Conservation (phyloP, 108 stramenopile species). For the Schizochytrium sp. region DNA sequence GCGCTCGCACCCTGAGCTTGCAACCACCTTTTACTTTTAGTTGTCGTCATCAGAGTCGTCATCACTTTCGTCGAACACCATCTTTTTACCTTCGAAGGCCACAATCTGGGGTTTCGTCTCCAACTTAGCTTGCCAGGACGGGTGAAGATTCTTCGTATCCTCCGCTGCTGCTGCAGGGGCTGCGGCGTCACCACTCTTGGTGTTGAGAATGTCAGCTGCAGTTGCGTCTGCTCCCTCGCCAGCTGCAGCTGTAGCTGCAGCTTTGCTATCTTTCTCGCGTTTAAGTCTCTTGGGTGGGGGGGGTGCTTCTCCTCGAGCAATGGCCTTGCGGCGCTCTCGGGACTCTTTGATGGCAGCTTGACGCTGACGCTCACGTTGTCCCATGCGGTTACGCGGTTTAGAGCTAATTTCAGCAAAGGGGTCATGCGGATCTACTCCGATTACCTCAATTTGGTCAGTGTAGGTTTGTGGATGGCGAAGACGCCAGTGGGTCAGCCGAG, state of each 20-base stretch:
- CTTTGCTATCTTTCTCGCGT: neutral
- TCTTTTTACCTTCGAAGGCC: slow-evolving; percentile 2
- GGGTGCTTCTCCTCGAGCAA: slow-evolving; percentile 33
- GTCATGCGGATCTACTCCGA: slow-evolving; percentile 25
- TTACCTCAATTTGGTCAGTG: slow-evolving; percentile 17
- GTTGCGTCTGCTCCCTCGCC: slow-evolving; percentile 62
- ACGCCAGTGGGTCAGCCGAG: slow-evolving; percentile 28
- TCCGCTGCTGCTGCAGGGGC: slow-evolving; percentile 26
- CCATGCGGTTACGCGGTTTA: neutral
- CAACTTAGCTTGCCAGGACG: slow-evolving; percentile 29
- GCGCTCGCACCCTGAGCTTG: no score
- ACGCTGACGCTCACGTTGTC: slow-evolving; percentile 42
- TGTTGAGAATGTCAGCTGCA: slow-evolving; percentile 35
- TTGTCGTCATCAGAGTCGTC: slow-evolving; percentile 1
- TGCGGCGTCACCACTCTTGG: slow-evolving; percentile 23
- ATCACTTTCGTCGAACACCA: neutral
- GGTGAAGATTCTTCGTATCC: slow-evolving; percentile 16
- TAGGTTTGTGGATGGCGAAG: slow-evolving; percentile 27
- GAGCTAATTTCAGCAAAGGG: slow-evolving; percentile 29
- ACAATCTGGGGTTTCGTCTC: neutral
- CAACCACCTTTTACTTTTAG: no score
- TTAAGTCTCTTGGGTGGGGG: neutral
- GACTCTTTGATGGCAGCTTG: neutral
- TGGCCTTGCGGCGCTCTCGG: neutral
- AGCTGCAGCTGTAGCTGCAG: slow-evolving; percentile 61